phyloP scores from a whole-genome alignment of 1,284 basidiomycete species.

The Baeospora myosura region DNA sequence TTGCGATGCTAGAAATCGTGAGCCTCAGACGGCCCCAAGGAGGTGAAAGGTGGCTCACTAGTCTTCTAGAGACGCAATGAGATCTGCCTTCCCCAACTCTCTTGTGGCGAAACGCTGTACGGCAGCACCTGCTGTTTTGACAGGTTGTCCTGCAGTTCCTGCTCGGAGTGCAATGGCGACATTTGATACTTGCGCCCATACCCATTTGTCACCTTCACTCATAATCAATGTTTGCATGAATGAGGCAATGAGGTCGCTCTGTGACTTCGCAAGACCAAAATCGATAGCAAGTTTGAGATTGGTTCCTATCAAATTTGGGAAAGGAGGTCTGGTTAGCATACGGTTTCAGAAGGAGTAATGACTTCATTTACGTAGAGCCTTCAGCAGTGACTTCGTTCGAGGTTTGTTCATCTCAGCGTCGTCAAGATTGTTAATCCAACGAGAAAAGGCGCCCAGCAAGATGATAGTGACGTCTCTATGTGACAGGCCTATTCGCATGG shows the following conservation, averaged over 20 bases:
- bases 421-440: constrained; percentile 72
- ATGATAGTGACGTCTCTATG: constrained; percentile 72
- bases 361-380: constrained; percentile 58
- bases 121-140: constrained; percentile 53
- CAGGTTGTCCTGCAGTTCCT: constrained; percentile 58
- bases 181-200: constrained; percentile 50
- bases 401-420: constrained; percentile 47
- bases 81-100: constrained; percentile 66
- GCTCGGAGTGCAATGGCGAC: constrained; percentile 55
- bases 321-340: constrained; percentile 3
- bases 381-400: constrained; percentile 57
- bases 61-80: constrained; percentile 73
- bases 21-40: constrained; percentile 1
- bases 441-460: constrained; percentile 71
- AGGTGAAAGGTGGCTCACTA: constrained; percentile 59
- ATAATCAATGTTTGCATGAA: constrained; percentile 80
- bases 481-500: constrained; percentile 69
- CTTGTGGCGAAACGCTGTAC: constrained; percentile 72
- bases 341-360: not conserved
- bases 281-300: constrained; percentile 81
- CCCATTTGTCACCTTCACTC: constrained; percentile 82
- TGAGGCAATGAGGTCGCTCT: constrained; percentile 73
- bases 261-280: constrained; percentile 66
- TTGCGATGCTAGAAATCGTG: constrained; percentile 50
- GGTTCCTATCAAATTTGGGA: constrained; percentile 37